Evolutionary conservation across 148 eudicot species (phyloP).

Genomic region (Amaranthus cruentus): DNA sequence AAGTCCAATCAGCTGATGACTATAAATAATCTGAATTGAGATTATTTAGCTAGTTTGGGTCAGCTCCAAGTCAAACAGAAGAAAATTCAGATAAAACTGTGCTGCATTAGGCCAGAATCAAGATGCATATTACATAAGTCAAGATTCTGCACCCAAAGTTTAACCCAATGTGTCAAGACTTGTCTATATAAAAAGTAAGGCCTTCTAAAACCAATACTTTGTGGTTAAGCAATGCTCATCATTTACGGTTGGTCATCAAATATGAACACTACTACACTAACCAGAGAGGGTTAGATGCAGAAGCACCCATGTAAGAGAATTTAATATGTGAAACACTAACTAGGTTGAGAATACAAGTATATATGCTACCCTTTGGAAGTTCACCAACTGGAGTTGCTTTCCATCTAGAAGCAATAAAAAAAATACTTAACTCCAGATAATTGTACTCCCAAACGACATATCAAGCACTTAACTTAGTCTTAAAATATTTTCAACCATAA

Average conservation of each 20-base stretch:
- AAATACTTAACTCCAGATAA: constrained; percentile 28
- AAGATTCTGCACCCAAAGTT: constrained; percentile 17
- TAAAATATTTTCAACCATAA: constrained; percentile 16
- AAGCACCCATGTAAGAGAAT: constrained; percentile 12
- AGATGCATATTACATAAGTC: constrained; percentile 3
- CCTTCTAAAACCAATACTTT: constrained; percentile 11
- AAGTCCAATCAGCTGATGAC: constrained; percentile 15
- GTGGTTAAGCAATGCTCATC: constrained; percentile 17
- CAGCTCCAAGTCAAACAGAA: constrained; percentile 19
- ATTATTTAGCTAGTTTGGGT: constrained; percentile 15
- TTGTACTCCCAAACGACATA: constrained; percentile 24
- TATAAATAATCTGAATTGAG: constrained; percentile 22
- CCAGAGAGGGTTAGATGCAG: constrained; percentile 23
- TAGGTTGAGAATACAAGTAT: constrained; percentile 23
- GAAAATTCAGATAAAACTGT: neutral
- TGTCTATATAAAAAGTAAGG: constrained; percentile 21
- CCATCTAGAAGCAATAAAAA: neutral
- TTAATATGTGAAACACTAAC: constrained; percentile 28
- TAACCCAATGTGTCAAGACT: constrained; percentile 20
- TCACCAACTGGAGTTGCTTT: constrained; percentile 32
- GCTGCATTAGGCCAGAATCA: constrained; percentile 7
- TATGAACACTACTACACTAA: constrained; percentile 24
- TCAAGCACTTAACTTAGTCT: constrained; percentile 13
- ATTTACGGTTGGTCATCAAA: constrained; percentile 19
- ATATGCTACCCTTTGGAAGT: constrained; percentile 23